A percentile compares a stretch with the other conserved stretches of the same genome.
Evolutionary conservation across 805 yeast genomes (phyloP).

Genomic region (Saturnispora bothae): DNA sequence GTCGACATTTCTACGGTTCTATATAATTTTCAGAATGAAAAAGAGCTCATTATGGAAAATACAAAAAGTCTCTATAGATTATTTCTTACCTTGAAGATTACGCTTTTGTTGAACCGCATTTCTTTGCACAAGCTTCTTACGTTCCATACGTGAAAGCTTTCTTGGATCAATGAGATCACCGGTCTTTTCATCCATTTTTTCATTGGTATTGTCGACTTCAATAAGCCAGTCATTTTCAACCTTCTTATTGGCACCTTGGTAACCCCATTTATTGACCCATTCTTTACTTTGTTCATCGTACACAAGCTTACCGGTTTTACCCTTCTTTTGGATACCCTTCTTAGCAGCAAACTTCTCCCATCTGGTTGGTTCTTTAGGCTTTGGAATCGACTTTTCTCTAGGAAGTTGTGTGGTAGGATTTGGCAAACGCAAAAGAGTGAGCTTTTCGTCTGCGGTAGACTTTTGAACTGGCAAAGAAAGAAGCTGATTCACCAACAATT

Average conservation of each 20-base stretch:
- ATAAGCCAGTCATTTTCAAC: slow-evolving; percentile 91
- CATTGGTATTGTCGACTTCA: slow-evolving; percentile 62
- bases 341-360: slow-evolving; percentile 96
- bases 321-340: slow-evolving; percentile 89
- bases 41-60: neutral
- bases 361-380: slow-evolving; percentile 82
- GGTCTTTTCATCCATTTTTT: slow-evolving; percentile 30
- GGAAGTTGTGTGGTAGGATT: slow-evolving; percentile 76
- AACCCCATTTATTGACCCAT: slow-evolving; percentile 99
- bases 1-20: neutral
- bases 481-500: slow-evolving; percentile 80
- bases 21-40: neutral
- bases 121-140: slow-evolving; percentile 77
- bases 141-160: slow-evolving; percentile 65
- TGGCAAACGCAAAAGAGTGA: slow-evolving; percentile 79
- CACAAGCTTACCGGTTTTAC: slow-evolving; percentile 79
- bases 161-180: slow-evolving; percentile 76
- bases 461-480: slow-evolving; percentile 81
- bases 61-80: neutral
- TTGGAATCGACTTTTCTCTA: slow-evolving; percentile 92
- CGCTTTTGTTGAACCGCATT: slow-evolving; percentile 77
- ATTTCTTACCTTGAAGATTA: slow-evolving; percentile 27
- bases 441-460: slow-evolving; percentile 57
- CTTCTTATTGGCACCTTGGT: slow-evolving; percentile 82
- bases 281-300: slow-evolving; percentile 83